Base-by-base conservation (phyloP, 768 basidiomycete genomes). In the Phylloporus rhodoxanthus region DNA sequence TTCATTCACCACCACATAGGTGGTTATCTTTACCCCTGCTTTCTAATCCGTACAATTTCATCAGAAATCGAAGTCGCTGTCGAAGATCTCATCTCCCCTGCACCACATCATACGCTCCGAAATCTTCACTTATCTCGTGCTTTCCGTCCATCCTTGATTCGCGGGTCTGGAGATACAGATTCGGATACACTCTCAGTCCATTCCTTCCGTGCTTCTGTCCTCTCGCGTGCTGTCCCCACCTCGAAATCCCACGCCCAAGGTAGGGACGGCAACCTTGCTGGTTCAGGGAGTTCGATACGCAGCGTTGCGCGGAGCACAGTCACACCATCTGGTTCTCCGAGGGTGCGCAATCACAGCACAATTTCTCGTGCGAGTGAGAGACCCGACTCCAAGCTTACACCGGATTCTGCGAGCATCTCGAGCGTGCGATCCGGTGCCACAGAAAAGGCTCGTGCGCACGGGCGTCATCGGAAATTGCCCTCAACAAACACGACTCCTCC, bases 11-110 rank as follows among this genome's bases (percentile, higher is more conserved):
- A 20, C 4, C 19, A 14, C 33, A 15, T 10, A 5, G 15, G 29
- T 21, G 8, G 45, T 20, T 10, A 3, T 13, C 33, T 46, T 28
- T 10, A 7, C 28, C 23, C 11, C 4, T 15, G 7, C 28, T 21
- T 23, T 45, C 43, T 19, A 6, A 36, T 8, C 53, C 30, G 49
- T 47, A 2, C 17, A 5, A 29, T 29, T n/a, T 28, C 32, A 2
- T 3, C 57, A 91, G 91, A 87, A 62, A 79, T 94, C 45, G 90
- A 94, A 62, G 80, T 93, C 10, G 73, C 84, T 1, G 68, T 82
- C 6, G 85, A 88, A 43, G 91, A 93, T 48, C 80, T 93, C 5
- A 61, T 83, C 33, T 75, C 72, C 43, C 78, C 74, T 4, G 65
- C 67, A 11, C 71, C 73, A 11, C 56, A 56, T 45, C 62, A 59